Conservation (phyloP, 75 land plant genomes). For the Picea sitchensis region DNA sequence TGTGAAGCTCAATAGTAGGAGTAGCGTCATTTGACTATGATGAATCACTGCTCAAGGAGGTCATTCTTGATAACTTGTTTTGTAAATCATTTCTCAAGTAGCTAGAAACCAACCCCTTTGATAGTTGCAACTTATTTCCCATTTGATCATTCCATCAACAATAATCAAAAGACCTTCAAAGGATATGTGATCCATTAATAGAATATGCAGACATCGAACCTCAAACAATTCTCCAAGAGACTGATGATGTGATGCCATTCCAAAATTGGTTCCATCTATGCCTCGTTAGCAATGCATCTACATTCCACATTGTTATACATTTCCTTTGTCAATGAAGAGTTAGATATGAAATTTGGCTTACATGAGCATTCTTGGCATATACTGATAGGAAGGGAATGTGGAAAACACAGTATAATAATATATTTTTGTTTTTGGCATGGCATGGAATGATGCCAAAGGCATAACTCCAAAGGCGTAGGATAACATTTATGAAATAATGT, state of each 20-base stretch:
- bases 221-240: constrained; percentile 69
- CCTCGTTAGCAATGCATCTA: constrained; percentile 26
- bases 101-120: constrained; percentile 24
- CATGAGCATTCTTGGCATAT: too few relatives aligned
- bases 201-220: constrained; percentile 85
- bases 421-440: too few relatives aligned
- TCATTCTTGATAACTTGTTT: constrained; percentile 24
- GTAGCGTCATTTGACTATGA: constrained; percentile 13
- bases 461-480: too few relatives aligned
- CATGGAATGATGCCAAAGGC: too few relatives aligned
- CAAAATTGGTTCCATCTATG: constrained; percentile 79
- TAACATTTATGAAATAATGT: too few relatives aligned
- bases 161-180: constrained; percentile 43
- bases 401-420: too few relatives aligned
- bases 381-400: too few relatives aligned
- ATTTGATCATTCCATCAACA: too few relatives aligned
- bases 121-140: too few relatives aligned
- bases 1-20: constrained; percentile 36
- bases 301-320: too few relatives aligned
- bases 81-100: constrained; percentile 41
- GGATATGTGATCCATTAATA: constrained; percentile 61
- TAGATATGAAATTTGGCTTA: too few relatives aligned
- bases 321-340: too few relatives aligned
- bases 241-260: constrained; percentile 62
- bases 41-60: constrained; percentile 7